phyloP scores from a whole-genome alignment of 148 eudicot genomes.

The Bassia scoparia region DNA sequence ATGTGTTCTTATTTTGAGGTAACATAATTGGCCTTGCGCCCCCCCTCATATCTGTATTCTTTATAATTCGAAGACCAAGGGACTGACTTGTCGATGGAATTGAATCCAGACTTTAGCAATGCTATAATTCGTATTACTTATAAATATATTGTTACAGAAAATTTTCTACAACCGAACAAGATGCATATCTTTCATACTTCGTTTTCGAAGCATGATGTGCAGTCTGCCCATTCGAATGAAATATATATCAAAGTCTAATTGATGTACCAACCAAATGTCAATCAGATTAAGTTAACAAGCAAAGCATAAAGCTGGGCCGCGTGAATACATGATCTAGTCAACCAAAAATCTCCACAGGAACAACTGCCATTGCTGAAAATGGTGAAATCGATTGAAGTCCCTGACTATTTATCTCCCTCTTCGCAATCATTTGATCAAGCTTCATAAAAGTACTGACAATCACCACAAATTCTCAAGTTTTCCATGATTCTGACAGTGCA shows the following conservation, averaged over 20 bases:
- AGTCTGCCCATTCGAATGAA: neutral
- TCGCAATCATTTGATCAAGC: conserved; percentile 42
- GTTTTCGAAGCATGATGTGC: neutral
- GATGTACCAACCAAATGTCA: neutral
- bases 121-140: conserved; percentile 8
- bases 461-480: conserved; percentile 70
- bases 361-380: conserved; percentile 53
- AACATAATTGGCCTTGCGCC: conserved; percentile 56
- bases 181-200: neutral
- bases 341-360: conserved; percentile 81
- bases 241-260: neutral
- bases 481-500: conserved; percentile 60
- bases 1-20: conserved; percentile 70
- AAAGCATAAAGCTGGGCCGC: neutral
- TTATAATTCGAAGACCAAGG: conserved; percentile 78
- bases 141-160: neutral
- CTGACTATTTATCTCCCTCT: conserved; percentile 60
- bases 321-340: conserved; percentile 25
- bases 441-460: conserved; percentile 82
- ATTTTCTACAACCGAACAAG: neutral
- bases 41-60: conserved; percentile 80
- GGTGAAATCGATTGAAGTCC: conserved; percentile 72
- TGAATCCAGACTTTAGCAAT: conserved; percentile 56
- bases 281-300: neutral
- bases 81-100: conserved; percentile 83